Conservation (phyloP, 2,329 filamentous ascomycete genomes). For the Pseudonectria buxi region DNA sequence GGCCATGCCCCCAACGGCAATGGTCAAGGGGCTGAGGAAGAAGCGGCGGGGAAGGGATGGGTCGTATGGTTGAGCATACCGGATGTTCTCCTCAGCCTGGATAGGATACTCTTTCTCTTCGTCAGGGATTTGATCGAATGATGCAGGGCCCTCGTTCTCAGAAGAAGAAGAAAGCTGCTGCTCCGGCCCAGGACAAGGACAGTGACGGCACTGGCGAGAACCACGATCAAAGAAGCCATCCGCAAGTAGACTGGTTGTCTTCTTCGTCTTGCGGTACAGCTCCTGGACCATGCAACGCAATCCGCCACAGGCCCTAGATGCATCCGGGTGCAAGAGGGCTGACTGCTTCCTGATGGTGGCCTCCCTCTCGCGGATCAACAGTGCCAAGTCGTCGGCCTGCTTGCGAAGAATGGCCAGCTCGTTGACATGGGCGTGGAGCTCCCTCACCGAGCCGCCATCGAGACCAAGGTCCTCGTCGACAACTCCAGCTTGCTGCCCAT, state of each 20-base stretch:
- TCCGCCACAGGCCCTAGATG: constrained; percentile 13
- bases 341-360: constrained; percentile 30
- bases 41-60: constrained; percentile 9
- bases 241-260: constrained; percentile 18
- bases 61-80: constrained; percentile 1
- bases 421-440: constrained; percentile 35
- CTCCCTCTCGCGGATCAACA: constrained; percentile 37
- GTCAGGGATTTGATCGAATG: no score
- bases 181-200: constrained; percentile 3
- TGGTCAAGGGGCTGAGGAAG: constrained; percentile 12
- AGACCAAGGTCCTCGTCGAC: constrained; percentile 3
- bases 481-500: neutral
- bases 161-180: constrained; percentile 2
- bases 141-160: neutral
- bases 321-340: constrained; percentile 19
- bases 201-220: constrained; percentile 1
- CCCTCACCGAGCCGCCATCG: constrained; percentile 24
- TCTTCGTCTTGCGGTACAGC: constrained; percentile 33
- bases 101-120: no score
- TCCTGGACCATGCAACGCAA: constrained; percentile 34
- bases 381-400: constrained; percentile 35
- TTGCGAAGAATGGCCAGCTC: constrained; percentile 38
- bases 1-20: constrained; percentile 19
- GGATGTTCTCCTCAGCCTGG: constrained; percentile 7
- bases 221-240: constrained; percentile 9